Percentiles rank a stretch among this genome's conserved stretches.
Conservation (phyloP, 768 basidiomycete genomes). For the Suillus clintonianus region DNA sequence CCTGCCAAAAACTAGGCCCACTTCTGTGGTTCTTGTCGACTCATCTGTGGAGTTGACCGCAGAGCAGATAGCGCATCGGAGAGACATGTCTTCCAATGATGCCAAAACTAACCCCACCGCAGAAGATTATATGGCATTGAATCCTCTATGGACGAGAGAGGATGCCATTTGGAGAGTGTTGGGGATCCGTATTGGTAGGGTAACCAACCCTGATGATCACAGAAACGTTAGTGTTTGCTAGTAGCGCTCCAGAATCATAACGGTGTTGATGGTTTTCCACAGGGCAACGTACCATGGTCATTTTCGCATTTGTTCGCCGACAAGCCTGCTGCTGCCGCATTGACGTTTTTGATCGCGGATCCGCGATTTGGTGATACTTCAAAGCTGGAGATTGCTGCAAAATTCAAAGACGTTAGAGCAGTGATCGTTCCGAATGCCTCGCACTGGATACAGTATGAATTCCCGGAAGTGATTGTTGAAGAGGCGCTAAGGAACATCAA, state of each 20-base stretch:
- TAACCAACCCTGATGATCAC: constrained; percentile 2
- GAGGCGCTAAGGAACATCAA: constrained; percentile 3
- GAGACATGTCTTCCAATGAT: not conserved
- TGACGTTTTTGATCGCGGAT: constrained; percentile 12
- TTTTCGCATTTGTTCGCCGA: constrained; percentile 8
- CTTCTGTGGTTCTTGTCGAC: constrained; percentile 20
- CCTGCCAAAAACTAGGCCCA: constrained; percentile 7
- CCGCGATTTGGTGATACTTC: not conserved
- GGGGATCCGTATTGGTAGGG: constrained; percentile 4
- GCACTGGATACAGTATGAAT: constrained; percentile 19
- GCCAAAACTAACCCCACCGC: not conserved
- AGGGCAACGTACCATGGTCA: constrained; percentile 18
- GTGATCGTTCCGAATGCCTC: constrained; percentile 8
- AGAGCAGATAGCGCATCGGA: constrained; percentile 3
- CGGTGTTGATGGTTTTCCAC: not conserved
- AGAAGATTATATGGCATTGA: constrained; percentile 5
- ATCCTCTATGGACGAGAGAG: not conserved
- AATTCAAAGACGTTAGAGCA: constrained; percentile 10
- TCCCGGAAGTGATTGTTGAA: constrained; percentile 13
- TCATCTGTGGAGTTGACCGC: constrained; percentile 8
- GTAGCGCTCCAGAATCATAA: not conserved
- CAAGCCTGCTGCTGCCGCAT: constrained; percentile 5
- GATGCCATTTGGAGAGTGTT: constrained; percentile 11
- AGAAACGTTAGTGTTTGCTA: constrained; percentile 5
- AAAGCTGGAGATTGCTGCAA: constrained; percentile 9